Base-by-base conservation (phyloP, 2,329 filamentous ascomycete species). In the Cryphonectria japonica region DNA sequence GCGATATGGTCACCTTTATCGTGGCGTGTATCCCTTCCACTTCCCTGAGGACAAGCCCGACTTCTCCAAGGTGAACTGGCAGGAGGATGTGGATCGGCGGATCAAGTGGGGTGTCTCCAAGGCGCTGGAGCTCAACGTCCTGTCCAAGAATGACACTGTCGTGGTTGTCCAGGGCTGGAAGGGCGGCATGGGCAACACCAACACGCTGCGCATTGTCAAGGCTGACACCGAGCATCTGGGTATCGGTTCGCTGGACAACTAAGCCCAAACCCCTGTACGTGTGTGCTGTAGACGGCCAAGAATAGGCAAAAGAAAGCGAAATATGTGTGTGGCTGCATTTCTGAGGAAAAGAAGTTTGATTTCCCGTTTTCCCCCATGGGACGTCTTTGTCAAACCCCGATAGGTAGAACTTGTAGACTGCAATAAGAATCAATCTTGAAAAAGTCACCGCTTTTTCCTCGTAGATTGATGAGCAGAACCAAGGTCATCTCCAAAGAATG, bases 21-120 rank as follows among this genome's bases (percentile, higher is more conserved):
- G 96, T 80, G 96, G 96, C 78, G 95, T 99, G 74, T 99, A 98
- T 82, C 96, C 96, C 71, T 99, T 99, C 92, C 87, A 92, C 79
- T 98, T 98, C 88, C 89, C 92, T 68, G 93, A 97, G 86, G 84
- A 86, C 78, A 98, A 98, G 91, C 96, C 96, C 77, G 94, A 99
- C 86, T 99, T 98, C 84, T 89, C 88, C 81, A 89, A 92, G 83
- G 89, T 92, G 79, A 95, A 97, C 85, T 99, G 96, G 96, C 96
- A 99, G 86, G 94, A 98, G 87, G 95, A 99, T 83, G 96, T 99
- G 77, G 96, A 99, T 85, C 90, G 91, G 81, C 94, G 96, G 80
- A 93, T 99, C 83, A 97, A 95, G 88, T 99, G 95, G 95, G 96
- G 93, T 81, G 93, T 99, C 81, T 86, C 88, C 80, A 90, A 94